Percentiles rank a stretch among this genome's conserved stretches.
Conservation (phyloP, 306 rosid genomes). For the Cucurbita moschata region DNA sequence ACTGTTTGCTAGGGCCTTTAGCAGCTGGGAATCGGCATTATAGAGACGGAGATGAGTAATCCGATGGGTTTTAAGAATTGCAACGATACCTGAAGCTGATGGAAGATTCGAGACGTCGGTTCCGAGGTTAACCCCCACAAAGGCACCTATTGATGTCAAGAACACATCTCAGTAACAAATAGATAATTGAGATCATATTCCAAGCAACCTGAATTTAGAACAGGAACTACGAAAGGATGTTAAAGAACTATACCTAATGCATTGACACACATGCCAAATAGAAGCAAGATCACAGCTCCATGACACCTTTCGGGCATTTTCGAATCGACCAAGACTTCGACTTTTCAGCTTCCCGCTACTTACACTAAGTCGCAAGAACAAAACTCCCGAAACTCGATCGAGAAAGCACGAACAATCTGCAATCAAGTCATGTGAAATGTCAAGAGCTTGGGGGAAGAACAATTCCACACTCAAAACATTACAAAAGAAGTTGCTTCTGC, state of each 20-base stretch:
- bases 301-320: conserved; percentile 41
- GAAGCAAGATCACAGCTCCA: conserved; percentile 34
- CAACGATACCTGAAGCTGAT: conserved; percentile 40
- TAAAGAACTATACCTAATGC: conserved; percentile 39
- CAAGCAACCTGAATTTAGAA: neutral
- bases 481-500: neutral
- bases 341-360: neutral
- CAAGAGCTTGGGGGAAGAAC: neutral
- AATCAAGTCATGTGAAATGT: neutral
- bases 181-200: neutral
- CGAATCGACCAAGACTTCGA: conserved; percentile 18
- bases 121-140: conserved; percentile 75
- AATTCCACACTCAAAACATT: neutral
- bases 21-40: conserved; percentile 55
- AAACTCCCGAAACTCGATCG: neutral
- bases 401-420: neutral
- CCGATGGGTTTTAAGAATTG: conserved; percentile 60
- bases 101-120: conserved; percentile 62
- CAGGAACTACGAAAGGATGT: neutral
- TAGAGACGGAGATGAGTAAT: conserved; percentile 66
- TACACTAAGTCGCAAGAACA: neutral
- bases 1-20: conserved; percentile 60
- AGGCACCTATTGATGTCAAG: conserved; percentile 55
- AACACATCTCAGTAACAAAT: neutral
- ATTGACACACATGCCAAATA: conserved; percentile 29